Evolutionary conservation across 2,329 filamentous ascomycete genomes (phyloP), one percentile per base, ranked within the genome.

Genomic region (Colletotrichum horii): DNA sequence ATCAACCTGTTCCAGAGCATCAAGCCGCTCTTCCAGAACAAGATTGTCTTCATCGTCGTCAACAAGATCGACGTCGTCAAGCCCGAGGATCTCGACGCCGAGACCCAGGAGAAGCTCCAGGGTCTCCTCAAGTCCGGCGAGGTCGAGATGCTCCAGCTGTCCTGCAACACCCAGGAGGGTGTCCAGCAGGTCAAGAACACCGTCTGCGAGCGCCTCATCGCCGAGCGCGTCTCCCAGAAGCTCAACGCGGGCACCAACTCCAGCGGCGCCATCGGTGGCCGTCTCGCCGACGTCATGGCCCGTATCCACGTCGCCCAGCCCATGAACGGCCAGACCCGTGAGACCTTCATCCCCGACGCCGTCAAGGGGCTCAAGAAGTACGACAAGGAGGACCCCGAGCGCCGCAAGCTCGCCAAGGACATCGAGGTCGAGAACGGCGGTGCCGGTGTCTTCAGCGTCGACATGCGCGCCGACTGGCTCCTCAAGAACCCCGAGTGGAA

Each of bases 291-390:
- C 82, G 94, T 99, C 67, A 93, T 99, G 84, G 92, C 95, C 77
- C 93, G 97, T 83, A 99, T 99, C 74, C 97, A 99, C 87, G 97
- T 99, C 78, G 97, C 97, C n/a, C 92, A 95, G 82, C 97, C 97
- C 69, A 92, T 98, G 86, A 94, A 93, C 77, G 96, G 96, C 78
- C 89, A 94, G 67, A 90, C 91, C 24, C 92, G 94, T 58, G 94
- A 98, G 86, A 91, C 94, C 0, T 98, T 94, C 82, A 96, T 99
- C 77, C 97, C 97, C 6, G 96, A 98, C 71, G 95, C 91, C 8
- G 90, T 94, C 80, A 95, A 95, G 88, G 89, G 90, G 76, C 89
- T 92, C 85, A 94, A 94, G 89, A 98, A 97, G 87, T 98, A 96
- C 86, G 94, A 97, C 88, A 96, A 95, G 87, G 89, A 90, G 36